Percentiles rank a stretch among this genome's conserved stretches.
These are phyloP conservation scores for Physaria fendleri DNA, from an alignment of 345 rosid species.

Conservation along the genomic window DNA sequence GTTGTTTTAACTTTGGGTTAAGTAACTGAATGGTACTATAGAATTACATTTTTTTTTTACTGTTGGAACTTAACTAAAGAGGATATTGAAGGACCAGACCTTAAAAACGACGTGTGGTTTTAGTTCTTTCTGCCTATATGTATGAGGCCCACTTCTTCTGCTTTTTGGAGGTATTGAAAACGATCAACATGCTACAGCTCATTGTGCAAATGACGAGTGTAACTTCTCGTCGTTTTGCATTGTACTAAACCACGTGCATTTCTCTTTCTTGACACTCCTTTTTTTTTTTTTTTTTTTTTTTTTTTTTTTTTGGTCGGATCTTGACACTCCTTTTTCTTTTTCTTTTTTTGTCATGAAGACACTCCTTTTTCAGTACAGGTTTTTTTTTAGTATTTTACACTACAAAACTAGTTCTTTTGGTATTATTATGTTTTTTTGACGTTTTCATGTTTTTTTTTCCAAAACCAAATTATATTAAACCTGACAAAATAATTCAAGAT, in stretches of 20 bases:
- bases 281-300: too few species aligned
- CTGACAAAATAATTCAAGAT: too few species aligned
- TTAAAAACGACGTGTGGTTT: conserved; percentile 21
- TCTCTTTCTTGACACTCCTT: not conserved
- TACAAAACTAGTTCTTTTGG: too few species aligned
- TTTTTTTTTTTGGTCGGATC: too few species aligned
- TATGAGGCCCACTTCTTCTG: not conserved
- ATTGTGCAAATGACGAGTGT: conserved; percentile 14
- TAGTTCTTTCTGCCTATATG: conserved; percentile 27
- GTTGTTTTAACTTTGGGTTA: conserved; percentile 11
- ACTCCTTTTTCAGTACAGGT: too few species aligned
- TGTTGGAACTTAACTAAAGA: not conserved
- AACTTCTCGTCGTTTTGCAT: conserved; percentile 22
- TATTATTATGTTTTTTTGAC: too few species aligned
- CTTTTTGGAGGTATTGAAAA: conserved; percentile 18
- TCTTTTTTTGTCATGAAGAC: too few species aligned
- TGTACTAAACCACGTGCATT: conserved; percentile 23
- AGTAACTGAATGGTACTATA: conserved; percentile 14
- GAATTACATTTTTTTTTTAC: conserved; percentile 1
- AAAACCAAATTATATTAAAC: too few species aligned
- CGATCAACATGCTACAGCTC: conserved; percentile 16
- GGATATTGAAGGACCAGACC: conserved; percentile 4
- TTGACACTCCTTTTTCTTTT: too few species aligned
- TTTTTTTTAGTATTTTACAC: too few species aligned
- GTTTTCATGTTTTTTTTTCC: too few species aligned